A percentile compares a stretch with the other conserved stretches of the same genome.
phyloP scores from a whole-genome alignment of 2,329 filamentous ascomycete species.

The Beauveria sp. region DNA sequence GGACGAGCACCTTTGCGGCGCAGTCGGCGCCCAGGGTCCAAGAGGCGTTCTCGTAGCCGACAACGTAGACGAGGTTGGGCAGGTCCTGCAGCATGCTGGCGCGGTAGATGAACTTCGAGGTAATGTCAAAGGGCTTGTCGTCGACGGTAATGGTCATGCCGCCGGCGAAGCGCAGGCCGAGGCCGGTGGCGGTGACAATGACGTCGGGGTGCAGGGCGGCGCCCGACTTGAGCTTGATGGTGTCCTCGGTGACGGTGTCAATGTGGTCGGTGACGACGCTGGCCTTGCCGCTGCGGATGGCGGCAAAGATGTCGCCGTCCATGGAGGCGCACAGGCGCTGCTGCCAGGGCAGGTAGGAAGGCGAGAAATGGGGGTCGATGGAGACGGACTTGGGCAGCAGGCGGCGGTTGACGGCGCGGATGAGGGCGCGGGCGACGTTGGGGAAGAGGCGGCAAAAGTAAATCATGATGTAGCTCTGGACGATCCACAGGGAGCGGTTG shows the following conservation, averaged over 20 bases:
- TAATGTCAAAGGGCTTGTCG: slow-evolving; percentile 33
- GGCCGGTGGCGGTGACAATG: slow-evolving; percentile 59
- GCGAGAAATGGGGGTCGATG: slow-evolving; percentile 47
- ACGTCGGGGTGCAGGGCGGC: slow-evolving; percentile 46
- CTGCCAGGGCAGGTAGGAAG: slow-evolving; percentile 53
- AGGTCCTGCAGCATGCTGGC: slow-evolving; percentile 54
- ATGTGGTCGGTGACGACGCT: slow-evolving; percentile 40
- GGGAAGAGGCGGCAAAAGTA: slow-evolving; percentile 46
- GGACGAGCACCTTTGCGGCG: slow-evolving; percentile 39
- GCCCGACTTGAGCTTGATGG: slow-evolving; percentile 37
- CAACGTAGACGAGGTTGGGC: slow-evolving; percentile 50
- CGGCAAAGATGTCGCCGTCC: slow-evolving; percentile 38
- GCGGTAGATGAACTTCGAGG: slow-evolving; percentile 48
- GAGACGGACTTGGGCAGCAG: slow-evolving; percentile 41
- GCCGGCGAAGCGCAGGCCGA: slow-evolving; percentile 49
- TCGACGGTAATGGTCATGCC: slow-evolving; percentile 44
- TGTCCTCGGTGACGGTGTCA: slow-evolving; percentile 32
- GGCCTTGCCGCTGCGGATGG: slow-evolving; percentile 30
- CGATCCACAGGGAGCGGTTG: slow-evolving; percentile 37
- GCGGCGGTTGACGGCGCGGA: slow-evolving; percentile 32
- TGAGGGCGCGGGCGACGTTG: slow-evolving; percentile 31
- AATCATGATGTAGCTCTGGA: slow-evolving; percentile 33
- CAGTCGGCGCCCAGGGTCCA: slow-evolving; percentile 58
- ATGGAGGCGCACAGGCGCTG: slow-evolving; percentile 58
- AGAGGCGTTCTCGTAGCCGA: slow-evolving; percentile 52